Conservation (phyloP, 2,329 filamentous ascomycete species). For the Neodidymelliopsis sp. region DNA sequence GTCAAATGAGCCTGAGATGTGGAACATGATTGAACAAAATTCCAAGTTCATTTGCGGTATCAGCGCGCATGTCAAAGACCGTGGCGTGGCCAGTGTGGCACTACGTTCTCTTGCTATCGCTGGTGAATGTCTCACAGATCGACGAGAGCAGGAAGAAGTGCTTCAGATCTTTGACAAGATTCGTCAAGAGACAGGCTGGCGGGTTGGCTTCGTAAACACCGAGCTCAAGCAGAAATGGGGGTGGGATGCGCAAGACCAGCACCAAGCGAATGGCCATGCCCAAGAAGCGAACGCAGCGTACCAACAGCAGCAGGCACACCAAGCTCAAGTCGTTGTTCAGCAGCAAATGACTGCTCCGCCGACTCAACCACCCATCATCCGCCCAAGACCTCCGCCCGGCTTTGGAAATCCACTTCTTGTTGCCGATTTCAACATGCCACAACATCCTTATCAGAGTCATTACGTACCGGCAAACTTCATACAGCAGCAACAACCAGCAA, state of each 20-base stretch:
- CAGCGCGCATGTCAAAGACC: slow-evolving; percentile 81
- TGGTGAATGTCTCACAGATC: slow-evolving; percentile 72
- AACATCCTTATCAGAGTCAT: slow-evolving; percentile 82
- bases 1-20: slow-evolving; percentile 71
- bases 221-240: slow-evolving; percentile 81
- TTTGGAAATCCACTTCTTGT: slow-evolving; percentile 74
- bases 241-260: slow-evolving; percentile 62
- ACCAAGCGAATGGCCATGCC: slow-evolving; percentile 24
- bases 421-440: slow-evolving; percentile 78
- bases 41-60: slow-evolving; percentile 90
- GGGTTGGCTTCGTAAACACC: slow-evolving; percentile 72
- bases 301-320: slow-evolving; percentile 30
- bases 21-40: slow-evolving; percentile 73
- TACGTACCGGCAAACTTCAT: slow-evolving; percentile 74
- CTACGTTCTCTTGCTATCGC: slow-evolving; percentile 81
- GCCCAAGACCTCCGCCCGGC: slow-evolving; percentile 53
- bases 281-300: slow-evolving; percentile 33
- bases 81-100: slow-evolving; percentile 78
- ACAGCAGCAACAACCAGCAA: slow-evolving; percentile 35
- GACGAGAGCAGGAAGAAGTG: slow-evolving; percentile 80
- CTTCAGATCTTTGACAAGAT: slow-evolving; percentile 79
- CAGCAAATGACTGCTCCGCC: slow-evolving; percentile 23
- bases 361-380: slow-evolving; percentile 16
- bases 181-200: slow-evolving; percentile 79
- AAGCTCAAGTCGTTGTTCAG: slow-evolving; percentile 19